phyloP scores from a whole-genome alignment of 2,329 filamentous ascomycete genomes.

The Aureobasidium sp. region DNA sequence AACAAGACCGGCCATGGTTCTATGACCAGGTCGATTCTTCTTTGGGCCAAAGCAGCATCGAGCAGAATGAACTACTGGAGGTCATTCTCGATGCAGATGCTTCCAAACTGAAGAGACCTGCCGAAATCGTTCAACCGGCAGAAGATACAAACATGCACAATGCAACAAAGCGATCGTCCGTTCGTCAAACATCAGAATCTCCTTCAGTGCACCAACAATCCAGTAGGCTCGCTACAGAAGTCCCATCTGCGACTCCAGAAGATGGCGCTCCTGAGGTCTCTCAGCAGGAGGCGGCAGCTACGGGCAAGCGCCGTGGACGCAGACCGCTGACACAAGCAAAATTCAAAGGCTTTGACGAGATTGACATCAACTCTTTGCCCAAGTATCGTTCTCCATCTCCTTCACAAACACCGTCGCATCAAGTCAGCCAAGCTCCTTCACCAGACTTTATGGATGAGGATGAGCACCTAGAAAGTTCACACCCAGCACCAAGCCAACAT shows the following conservation, averaged over 20 bases:
- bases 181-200: neutral
- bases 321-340: constrained; percentile 32
- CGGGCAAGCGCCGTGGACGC: neutral
- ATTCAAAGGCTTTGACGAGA: constrained; percentile 52
- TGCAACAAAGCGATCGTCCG: neutral
- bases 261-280: neutral
- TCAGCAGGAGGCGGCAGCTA: neutral
- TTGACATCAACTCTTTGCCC: constrained; percentile 28
- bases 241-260: constrained; percentile 1
- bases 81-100: constrained; percentile 79
- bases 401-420: constrained; percentile 2
- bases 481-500: constrained; percentile 24
- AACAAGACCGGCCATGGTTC: constrained; percentile 23
- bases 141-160: neutral
- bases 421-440: constrained; percentile 21
- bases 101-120: constrained; percentile 59
- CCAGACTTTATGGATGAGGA: constrained; percentile 21
- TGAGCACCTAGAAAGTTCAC: constrained; percentile 18
- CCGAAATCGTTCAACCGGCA: constrained; percentile 35
- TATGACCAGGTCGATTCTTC: constrained; percentile 51
- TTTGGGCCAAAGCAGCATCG: constrained; percentile 73
- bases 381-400: constrained; percentile 17
- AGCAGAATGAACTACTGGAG: constrained; percentile 88
- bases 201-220: neutral
- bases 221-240: neutral